Evolutionary conservation across 2,329 filamentous ascomycete species (phyloP), one percentile per base, ranked within the genome.

Genomic region (Penicillium freii): DNA sequence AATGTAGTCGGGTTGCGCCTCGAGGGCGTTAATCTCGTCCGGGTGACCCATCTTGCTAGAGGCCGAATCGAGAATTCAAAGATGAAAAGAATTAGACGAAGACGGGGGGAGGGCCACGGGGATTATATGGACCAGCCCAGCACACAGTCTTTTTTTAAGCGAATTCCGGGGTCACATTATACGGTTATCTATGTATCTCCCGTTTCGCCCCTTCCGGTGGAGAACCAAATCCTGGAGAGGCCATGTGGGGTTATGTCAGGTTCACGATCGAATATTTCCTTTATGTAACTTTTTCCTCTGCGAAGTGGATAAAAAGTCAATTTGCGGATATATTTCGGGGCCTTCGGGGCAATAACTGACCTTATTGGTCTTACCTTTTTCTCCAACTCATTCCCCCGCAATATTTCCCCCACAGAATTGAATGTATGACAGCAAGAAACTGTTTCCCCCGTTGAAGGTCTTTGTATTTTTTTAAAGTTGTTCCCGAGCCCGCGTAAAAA

Each of bases 21-120:
- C 56, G 27, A 58, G 40, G 40, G 56, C 40, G 34, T 51, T 58
- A 29, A 58, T 58, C 52, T 58, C 56, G 8, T 58, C 56, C 23
- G 52, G 56, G 51, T 56, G 56, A 42, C 56, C 56, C 56, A 58
- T 58, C 40, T 56, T 45, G 51, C 15, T 42, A 9, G 13, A 55
- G 19, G 21, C 19, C 31, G n/a, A 43, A 42, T 13, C n/a, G 19
- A 36, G 45, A 45, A 33, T 33, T 19, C 29, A n/a, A 8, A 45
- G 39, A 55, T 38, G 36, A 50, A 23, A 43, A 50, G 21, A 31
- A 45, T 39, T 23, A 25, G 43, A 23, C 23, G 15, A 17, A 19
- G 4, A 4, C 19, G 13, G 7, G 44, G 38, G 43, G 21, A 8
- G 25, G n/a, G n/a, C 0, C 27, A 33, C 25, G 38, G 13, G 38